A percentile compares a stretch with the other conserved stretches of the same genome.
Evolutionary conservation across 2,329 filamentous ascomycete genomes (phyloP).

Genomic region (Trematosphaeria pertusa): DNA sequence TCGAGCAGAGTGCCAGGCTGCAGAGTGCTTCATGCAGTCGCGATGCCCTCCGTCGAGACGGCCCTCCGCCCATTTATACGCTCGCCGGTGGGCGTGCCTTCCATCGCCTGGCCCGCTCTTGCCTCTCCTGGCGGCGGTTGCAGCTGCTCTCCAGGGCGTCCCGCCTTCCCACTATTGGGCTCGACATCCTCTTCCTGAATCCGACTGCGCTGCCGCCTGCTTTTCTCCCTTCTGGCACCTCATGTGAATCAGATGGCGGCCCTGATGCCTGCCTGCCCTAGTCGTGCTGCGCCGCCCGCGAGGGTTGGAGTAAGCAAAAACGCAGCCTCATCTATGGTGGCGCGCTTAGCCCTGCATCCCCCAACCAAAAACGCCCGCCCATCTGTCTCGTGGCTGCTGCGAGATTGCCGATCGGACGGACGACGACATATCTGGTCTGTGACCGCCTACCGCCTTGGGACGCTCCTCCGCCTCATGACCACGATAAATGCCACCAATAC

Average conservation of each 20-base stretch:
- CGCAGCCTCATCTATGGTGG: constrained; percentile 24
- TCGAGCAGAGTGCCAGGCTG: constrained; percentile 27
- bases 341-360: constrained; percentile 20
- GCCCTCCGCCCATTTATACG: constrained; percentile 45
- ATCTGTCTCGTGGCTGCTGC: constrained; percentile 26
- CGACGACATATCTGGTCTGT: constrained; percentile 24
- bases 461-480: constrained; percentile 3
- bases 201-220: constrained; percentile 27
- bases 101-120: too few species aligned
- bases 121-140: constrained; percentile 41
- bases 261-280: constrained; percentile 24
- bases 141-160: constrained; percentile 37
- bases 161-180: constrained; percentile 43
- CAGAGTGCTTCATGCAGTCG: constrained; percentile 35
- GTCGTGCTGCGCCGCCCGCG: constrained; percentile 18
- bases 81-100: too few species aligned
- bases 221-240: constrained; percentile 31
- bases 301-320: constrained; percentile 18
- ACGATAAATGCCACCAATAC: constrained; percentile 30
- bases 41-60: constrained; percentile 29
- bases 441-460: background rate
- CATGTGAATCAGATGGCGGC: constrained; percentile 35
- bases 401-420: constrained; percentile 39
- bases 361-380: constrained; percentile 26
- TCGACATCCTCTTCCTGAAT: constrained; percentile 39